These are phyloP conservation scores for Leccinum variicolor DNA, from an alignment of 768 basidiomycete species.

Conservation along the genomic window DNA sequence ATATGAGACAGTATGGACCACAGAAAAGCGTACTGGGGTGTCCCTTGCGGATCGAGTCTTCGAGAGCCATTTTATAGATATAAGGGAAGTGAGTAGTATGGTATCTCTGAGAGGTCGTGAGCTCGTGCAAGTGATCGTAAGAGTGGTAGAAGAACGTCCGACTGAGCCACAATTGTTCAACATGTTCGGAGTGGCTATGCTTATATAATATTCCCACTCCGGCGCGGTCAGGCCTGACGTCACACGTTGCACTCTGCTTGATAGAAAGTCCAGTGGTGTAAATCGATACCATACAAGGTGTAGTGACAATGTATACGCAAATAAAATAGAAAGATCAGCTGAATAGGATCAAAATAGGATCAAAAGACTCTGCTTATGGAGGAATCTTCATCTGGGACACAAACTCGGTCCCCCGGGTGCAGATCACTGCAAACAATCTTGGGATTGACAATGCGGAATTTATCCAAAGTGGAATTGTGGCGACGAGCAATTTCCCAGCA, in stretches of 20 bases:
- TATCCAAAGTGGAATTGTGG: slow-evolving; percentile 48
- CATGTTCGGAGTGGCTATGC: slow-evolving; percentile 23
- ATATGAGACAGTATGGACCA: background rate
- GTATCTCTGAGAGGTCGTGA: slow-evolving; percentile 24
- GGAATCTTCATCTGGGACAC: slow-evolving; percentile 45
- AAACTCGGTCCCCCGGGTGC: slow-evolving; percentile 59
- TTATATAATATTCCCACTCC: slow-evolving; percentile 11
- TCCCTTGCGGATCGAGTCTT: slow-evolving; percentile 45
- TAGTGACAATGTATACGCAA: slow-evolving; percentile 9
- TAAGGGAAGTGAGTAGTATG: slow-evolving; percentile 11
- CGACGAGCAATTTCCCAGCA: slow-evolving; percentile 61
- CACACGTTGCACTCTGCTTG: background rate
- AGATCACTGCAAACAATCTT: slow-evolving; percentile 53
- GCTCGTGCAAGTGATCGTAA: slow-evolving; percentile 24
- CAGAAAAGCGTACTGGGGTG: slow-evolving; percentile 47
- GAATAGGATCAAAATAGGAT: slow-evolving; percentile 10
- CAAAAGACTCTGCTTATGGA: slow-evolving; percentile 31
- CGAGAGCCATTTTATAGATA: slow-evolving; percentile 33
- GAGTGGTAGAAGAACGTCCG: background rate
- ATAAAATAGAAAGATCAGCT: background rate
- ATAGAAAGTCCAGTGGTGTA: slow-evolving; percentile 6
- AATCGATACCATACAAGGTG: slow-evolving; percentile 19
- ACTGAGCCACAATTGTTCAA: slow-evolving; percentile 21
- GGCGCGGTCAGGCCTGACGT: slow-evolving; percentile 14
- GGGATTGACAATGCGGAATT: slow-evolving; percentile 50